phyloP scores from a whole-genome alignment of 768 basidiomycete genomes.

The Daedalea quercina region DNA sequence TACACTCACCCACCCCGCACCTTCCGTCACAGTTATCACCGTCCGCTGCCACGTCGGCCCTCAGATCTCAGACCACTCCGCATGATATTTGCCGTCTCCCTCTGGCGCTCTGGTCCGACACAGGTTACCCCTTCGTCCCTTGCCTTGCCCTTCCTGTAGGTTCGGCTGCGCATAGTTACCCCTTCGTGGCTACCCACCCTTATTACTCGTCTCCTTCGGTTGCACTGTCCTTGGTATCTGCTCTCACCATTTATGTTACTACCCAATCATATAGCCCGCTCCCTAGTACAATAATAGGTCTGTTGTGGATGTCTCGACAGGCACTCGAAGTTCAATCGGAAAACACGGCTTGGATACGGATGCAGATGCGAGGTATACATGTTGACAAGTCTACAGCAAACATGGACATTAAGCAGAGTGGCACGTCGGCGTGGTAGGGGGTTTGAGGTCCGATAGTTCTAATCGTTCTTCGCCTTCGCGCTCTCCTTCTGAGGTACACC shows the following conservation, averaged over 20 bases:
- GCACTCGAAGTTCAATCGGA: not conserved
- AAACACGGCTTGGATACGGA: not conserved
- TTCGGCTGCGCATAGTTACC: not conserved
- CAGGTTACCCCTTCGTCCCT: not conserved
- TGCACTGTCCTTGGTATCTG: not conserved
- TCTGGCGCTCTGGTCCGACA: not conserved
- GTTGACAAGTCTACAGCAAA: not conserved
- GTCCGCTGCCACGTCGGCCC: not conserved
- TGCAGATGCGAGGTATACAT: not conserved
- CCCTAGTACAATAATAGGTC: not conserved
- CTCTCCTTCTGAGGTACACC: slow-evolving; percentile 1
- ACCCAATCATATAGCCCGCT: slow-evolving; percentile 6
- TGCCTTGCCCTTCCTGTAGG: not conserved
- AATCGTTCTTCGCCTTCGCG: slow-evolving; percentile 1
- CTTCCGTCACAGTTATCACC: not conserved
- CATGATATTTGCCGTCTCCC: not conserved
- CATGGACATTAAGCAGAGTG: not conserved
- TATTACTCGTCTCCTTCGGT: not conserved
- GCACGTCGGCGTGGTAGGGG: not conserved
- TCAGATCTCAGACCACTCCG: not conserved
- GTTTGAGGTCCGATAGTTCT: not conserved
- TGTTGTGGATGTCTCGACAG: not conserved
- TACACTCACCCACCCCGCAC: not conserved
- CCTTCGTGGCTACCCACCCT: not conserved
- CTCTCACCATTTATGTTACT: not conserved